Conservation (phyloP, 371 early-diverging fungal species). For the Mortierella sp. region DNA sequence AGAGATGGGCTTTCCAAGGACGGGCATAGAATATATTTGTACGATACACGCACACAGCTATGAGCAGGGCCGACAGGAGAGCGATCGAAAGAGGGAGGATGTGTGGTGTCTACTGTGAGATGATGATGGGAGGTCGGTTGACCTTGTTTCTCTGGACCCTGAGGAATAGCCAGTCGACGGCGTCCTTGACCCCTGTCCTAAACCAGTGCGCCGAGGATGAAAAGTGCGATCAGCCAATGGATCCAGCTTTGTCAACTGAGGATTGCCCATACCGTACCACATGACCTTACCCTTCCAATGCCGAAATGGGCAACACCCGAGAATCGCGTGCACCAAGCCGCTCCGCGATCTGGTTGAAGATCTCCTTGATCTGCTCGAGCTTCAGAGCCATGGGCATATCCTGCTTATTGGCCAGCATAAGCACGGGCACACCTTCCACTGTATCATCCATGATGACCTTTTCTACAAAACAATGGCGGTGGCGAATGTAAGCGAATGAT, state of each 20-base stretch:
- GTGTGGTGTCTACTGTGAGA: conserved; percentile 27
- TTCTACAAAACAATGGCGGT: conserved; percentile 55
- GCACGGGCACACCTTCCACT: conserved; percentile 88
- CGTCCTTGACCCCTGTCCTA: conserved; percentile 86
- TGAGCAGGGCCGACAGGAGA: neutral
- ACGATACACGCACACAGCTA: neutral
- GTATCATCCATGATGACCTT: conserved; percentile 77
- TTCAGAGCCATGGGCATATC: conserved; percentile 79
- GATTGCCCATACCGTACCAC: no score
- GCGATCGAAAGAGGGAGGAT: neutral
- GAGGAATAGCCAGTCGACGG: conserved; percentile 85
- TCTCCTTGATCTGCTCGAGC: conserved; percentile 91
- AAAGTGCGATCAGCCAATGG: no score
- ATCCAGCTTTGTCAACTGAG: no score
- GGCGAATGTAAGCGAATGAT: no score
- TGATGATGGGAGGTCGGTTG: conserved; percentile 79
- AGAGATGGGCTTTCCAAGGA: no score
- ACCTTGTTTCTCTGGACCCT: conserved; percentile 83
- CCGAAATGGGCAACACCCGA: conserved; percentile 77
- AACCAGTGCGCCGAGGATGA: neutral
- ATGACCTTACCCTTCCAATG: conserved; percentile 78
- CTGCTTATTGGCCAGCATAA: conserved; percentile 96
- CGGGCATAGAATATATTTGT: no score
- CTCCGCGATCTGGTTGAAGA: conserved; percentile 89
- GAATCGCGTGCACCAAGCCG: conserved; percentile 82